A percentile compares a stretch with the other conserved stretches of the same genome.
Evolutionary conservation across 2,329 filamentous ascomycete genomes (phyloP).

Genomic region (Ophiobolus disseminans): DNA sequence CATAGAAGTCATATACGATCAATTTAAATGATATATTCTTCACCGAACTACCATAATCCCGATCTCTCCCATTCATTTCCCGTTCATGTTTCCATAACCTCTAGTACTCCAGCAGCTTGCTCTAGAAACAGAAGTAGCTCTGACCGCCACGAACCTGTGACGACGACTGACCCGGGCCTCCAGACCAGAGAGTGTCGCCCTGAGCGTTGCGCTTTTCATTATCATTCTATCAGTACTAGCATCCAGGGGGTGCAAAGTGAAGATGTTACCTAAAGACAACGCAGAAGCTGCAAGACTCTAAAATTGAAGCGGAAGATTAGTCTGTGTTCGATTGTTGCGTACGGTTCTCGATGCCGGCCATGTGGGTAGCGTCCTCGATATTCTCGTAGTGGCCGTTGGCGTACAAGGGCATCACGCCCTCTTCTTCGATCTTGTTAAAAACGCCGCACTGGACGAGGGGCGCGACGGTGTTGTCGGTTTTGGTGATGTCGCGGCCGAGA

Average conservation of each 20-base stretch:
- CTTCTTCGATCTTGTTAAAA: background rate
- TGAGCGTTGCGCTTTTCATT: background rate
- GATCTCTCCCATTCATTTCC: too few relatives aligned
- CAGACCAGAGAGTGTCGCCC: background rate
- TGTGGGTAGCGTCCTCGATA: background rate
- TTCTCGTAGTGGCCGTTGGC: constrained; percentile 6
- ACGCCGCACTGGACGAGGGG: background rate
- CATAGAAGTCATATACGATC: too few relatives aligned
- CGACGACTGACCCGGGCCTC: background rate
- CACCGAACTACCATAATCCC: too few relatives aligned
- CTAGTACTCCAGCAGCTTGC: too few relatives aligned
- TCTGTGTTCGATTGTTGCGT: too few relatives aligned
- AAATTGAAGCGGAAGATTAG: too few relatives aligned
- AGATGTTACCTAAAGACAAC: constrained; percentile 1
- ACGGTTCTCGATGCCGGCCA: background rate
- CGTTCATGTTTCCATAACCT: too few relatives aligned
- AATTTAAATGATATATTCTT: too few relatives aligned
- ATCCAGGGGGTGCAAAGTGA: background rate
- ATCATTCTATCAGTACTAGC: background rate
- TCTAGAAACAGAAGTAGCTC: constrained; percentile 2
- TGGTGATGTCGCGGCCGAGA: background rate
- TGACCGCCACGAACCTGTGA: background rate
- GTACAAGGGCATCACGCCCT: background rate
- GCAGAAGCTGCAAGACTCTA: constrained; percentile 1
- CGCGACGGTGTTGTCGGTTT: background rate